Conservation (phyloP, 345 rosid species). For the Eucalyptus tenuipes region DNA sequence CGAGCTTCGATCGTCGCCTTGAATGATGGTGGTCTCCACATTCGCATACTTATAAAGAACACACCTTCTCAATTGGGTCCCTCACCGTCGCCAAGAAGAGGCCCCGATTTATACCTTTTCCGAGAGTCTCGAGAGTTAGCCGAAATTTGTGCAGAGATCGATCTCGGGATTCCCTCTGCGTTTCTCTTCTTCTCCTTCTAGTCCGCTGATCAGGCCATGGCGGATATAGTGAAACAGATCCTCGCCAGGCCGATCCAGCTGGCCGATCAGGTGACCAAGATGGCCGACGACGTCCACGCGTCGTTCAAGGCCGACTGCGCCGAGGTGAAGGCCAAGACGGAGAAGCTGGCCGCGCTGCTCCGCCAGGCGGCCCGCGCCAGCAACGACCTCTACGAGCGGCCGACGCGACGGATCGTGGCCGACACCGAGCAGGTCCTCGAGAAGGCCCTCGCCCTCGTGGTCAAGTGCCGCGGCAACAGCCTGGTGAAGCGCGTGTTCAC, state of each 20-base stretch:
- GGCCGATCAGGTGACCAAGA: conserved; percentile 62
- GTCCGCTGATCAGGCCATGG: conserved; percentile 44
- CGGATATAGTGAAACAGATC: conserved; percentile 63
- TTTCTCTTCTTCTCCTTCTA: neutral
- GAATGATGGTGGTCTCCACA: neutral
- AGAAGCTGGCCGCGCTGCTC: conserved; percentile 52
- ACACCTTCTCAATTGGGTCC: neutral
- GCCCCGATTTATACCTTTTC: neutral
- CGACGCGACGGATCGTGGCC: conserved; percentile 64
- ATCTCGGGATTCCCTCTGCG: neutral
- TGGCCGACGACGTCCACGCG: conserved; percentile 52
- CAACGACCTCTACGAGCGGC: conserved; percentile 64
- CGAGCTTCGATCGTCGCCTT: neutral
- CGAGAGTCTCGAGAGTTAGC: neutral
- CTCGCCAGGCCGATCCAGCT: conserved; percentile 58
- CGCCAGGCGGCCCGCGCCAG: conserved; percentile 78
- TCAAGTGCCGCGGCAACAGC: conserved; percentile 61
- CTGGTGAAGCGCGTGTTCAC: conserved; percentile 65
- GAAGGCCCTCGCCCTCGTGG: conserved; percentile 43
- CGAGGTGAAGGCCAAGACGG: conserved; percentile 60
- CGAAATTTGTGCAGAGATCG: neutral
- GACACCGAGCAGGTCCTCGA: conserved; percentile 70
- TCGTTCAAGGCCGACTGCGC: conserved; percentile 66
- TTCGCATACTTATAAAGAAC: neutral
- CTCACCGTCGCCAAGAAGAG: neutral